A percentile compares a stretch with the other conserved stretches of the same genome.
phyloP scores from a whole-genome alignment of 768 basidiomycete species.

The Lactarius tabidus region DNA sequence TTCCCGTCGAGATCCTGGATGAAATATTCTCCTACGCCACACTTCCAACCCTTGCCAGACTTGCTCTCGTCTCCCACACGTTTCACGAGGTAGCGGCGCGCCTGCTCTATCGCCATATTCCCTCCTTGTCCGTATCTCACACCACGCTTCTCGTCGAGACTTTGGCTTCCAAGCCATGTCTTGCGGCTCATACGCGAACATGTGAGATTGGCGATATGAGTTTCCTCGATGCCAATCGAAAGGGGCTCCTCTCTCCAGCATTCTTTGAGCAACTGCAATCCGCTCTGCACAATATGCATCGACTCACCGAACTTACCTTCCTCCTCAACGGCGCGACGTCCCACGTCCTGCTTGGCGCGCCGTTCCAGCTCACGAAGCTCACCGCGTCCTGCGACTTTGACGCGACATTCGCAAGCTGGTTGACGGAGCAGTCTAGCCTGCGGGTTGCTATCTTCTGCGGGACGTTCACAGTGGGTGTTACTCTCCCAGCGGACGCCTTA shows the following conservation, averaged over 20 bases:
- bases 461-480: slow-evolving; percentile 17
- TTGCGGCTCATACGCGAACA: slow-evolving; percentile 18
- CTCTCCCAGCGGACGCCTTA: slow-evolving; percentile 24
- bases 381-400: slow-evolving; percentile 30
- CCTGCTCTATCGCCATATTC: slow-evolving; percentile 24
- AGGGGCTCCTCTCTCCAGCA: slow-evolving; percentile 7
- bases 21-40: slow-evolving; percentile 20
- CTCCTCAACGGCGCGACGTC: slow-evolving; percentile 28
- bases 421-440: slow-evolving; percentile 27
- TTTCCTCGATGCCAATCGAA: slow-evolving; percentile 13
- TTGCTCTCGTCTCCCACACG: slow-evolving; percentile 10
- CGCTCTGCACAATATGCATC: slow-evolving; percentile 28
- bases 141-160: slow-evolving; percentile 20
- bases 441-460: slow-evolving; percentile 30
- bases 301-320: slow-evolving; percentile 30
- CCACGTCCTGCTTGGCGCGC: slow-evolving; percentile 26
- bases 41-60: slow-evolving; percentile 12
- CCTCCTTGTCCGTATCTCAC: slow-evolving; percentile 16
- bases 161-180: slow-evolving; percentile 16
- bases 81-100: slow-evolving; percentile 21
- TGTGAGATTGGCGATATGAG: slow-evolving; percentile 23
- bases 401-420: slow-evolving; percentile 24
- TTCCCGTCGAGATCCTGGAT: slow-evolving; percentile 23
- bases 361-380: slow-evolving; percentile 30
- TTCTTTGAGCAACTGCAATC: slow-evolving; percentile 25